Evolutionary conservation across 192 early-diverging fungal species (phyloP).

Genomic region (Coemansia reversa): DNA sequence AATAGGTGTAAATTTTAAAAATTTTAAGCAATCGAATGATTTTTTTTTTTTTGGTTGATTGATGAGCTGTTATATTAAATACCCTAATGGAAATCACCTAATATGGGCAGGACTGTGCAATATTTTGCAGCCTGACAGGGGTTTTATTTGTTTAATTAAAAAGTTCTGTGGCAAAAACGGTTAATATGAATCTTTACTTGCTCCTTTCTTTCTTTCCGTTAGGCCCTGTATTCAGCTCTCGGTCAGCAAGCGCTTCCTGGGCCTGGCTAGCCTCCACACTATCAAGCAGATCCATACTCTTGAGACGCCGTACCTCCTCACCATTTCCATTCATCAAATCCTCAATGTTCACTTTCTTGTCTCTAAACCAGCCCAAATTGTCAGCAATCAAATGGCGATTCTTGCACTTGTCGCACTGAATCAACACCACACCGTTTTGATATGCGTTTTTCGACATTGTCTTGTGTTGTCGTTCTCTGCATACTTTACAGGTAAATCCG

Average conservation of each 20-base stretch:
- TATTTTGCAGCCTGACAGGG: no score
- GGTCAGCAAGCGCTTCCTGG: slow-evolving; percentile 22
- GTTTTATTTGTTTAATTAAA: no score
- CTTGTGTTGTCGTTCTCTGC: slow-evolving; percentile 78
- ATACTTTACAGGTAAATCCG: slow-evolving; percentile 95
- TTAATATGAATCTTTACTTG: neutral
- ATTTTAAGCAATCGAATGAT: no score
- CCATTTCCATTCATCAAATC: slow-evolving; percentile 78
- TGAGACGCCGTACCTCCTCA: slow-evolving; percentile 62
- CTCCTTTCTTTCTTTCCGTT: slow-evolving; percentile 13
- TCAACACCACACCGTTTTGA: slow-evolving; percentile 88
- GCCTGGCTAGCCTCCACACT: slow-evolving; percentile 36
- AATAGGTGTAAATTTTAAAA: no score
- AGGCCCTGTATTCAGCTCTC: slow-evolving; percentile 1
- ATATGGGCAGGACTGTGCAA: no score
- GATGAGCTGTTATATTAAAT: no score
- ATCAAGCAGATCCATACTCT: slow-evolving; percentile 39
- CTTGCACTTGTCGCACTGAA: slow-evolving; percentile 87
- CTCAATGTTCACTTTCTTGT: slow-evolving; percentile 69
- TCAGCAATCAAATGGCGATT: slow-evolving; percentile 96
- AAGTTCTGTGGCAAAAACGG: no score
- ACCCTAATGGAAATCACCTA: no score
- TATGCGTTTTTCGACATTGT: slow-evolving; percentile 92
- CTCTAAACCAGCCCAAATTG: slow-evolving; percentile 93
- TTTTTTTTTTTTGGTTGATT: no score